phyloP scores from a whole-genome alignment of 345 rosid genomes.

The Carallia brachiata region DNA sequence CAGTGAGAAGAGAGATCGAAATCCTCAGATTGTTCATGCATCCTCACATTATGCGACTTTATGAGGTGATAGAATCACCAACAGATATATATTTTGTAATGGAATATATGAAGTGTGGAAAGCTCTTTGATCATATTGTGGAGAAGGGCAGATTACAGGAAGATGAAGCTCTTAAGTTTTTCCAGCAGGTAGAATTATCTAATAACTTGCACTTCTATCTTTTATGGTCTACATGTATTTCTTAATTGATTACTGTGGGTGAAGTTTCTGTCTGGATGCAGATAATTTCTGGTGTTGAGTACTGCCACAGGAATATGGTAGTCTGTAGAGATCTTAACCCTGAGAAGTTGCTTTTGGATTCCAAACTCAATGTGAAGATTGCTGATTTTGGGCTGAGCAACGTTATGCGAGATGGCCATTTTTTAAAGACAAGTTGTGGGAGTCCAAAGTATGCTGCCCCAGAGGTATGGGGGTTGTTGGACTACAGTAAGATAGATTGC shows the following conservation, averaged over 20 bases:
- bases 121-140: slow-evolving; percentile 78
- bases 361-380: slow-evolving; percentile 75
- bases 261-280: slow-evolving; percentile 33
- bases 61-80: slow-evolving; percentile 75
- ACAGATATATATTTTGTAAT: slow-evolving; percentile 71
- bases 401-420: slow-evolving; percentile 79
- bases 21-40: slow-evolving; percentile 80
- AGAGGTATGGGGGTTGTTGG: slow-evolving; percentile 35
- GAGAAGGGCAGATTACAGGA: slow-evolving; percentile 81
- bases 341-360: slow-evolving; percentile 82
- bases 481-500: not conserved
- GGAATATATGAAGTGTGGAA: slow-evolving; percentile 84
- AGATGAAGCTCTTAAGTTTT: slow-evolving; percentile 75
- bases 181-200: slow-evolving; percentile 65
- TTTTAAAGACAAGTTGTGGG: slow-evolving; percentile 80
- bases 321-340: slow-evolving; percentile 91
- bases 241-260: not conserved
- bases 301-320: slow-evolving; percentile 82
- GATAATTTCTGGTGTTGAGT: slow-evolving; percentile 85
- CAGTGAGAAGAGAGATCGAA: slow-evolving; percentile 82
- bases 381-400: slow-evolving; percentile 93
- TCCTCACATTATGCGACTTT: slow-evolving; percentile 77
- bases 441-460: slow-evolving; percentile 95
- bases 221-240: not conserved
- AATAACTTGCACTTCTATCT: slow-evolving; percentile 6